Evolutionary conservation across 495 filamentous ascomycete genomes (phyloP), one percentile per base, ranked within the genome.

Genomic region (Aspergillus nidulans): DNA sequence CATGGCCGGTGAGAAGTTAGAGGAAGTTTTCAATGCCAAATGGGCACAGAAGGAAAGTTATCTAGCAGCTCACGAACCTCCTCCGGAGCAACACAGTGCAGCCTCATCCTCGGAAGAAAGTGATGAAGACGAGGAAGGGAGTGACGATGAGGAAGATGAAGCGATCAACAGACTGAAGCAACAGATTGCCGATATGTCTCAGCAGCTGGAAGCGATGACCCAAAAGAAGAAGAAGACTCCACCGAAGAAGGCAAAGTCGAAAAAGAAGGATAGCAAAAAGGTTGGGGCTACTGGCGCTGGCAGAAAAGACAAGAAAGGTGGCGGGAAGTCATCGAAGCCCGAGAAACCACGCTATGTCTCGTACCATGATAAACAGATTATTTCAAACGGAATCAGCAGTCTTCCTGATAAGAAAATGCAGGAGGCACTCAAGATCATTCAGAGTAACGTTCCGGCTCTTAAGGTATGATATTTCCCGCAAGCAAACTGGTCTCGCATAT

Each of bases 341-440:
- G 77, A 81, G 49, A 79, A 79, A 59, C 58, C 67, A 30, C 79
- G 74, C 53, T 79, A 73, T 58, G 74, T 90, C 43, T 84, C 82
- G n/a, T 85, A 84, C 50, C 70, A 84, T 18, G 88, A 96, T 74
- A 95, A 95, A 74, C 88, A 92, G 40, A 79, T 91, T 58, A 92
- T 96, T 49, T 90, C 89, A 1, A 84, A 83, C 50, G 85, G 86
- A 6, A 91, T 96, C 52, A 83, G 81, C 56, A 82, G 81, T 26
- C 81, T 96, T 45, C 81, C 87, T 1, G 85, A 88, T 24, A 74
- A 77, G 21, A 85, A 88, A 58, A 86, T 96, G 69, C 80, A 83
- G 36, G 79, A 83, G 56, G 90, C 90, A 5, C 85, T 96, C n/a
- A 81, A 85, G 34, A 91, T 96, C 61, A 97, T 98, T 65, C 88